phyloP scores from a whole-genome alignment of 805 yeast species.

The Cyberlindnera americana region DNA sequence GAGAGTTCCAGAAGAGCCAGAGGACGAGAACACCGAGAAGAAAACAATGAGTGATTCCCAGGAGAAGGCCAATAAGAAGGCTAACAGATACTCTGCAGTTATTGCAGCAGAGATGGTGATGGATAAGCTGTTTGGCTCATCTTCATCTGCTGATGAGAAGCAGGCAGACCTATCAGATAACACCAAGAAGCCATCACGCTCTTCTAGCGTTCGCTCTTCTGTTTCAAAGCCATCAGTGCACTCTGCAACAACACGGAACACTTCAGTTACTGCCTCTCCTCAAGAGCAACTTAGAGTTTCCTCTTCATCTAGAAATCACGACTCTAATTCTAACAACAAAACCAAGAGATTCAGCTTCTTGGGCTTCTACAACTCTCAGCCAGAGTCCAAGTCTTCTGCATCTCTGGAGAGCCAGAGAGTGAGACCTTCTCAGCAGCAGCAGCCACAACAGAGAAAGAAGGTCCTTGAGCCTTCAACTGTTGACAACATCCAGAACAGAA shows the following conservation, averaged over 20 bases:
- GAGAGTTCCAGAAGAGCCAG: slow-evolving; percentile 5
- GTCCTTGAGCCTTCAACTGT: slow-evolving; percentile 26
- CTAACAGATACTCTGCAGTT: slow-evolving; percentile 29
- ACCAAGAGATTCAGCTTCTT: slow-evolving; percentile 40
- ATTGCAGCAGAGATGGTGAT: slow-evolving; percentile 28
- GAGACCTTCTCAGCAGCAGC: slow-evolving; percentile 5
- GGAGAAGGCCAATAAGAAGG: slow-evolving; percentile 19
- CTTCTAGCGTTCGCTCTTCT: slow-evolving; percentile 16
- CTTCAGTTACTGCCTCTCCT: slow-evolving; percentile 10
- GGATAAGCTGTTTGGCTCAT: slow-evolving; percentile 30
- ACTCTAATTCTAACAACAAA: slow-evolving; percentile 15
- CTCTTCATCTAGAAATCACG: slow-evolving; percentile 10
- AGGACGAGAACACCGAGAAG: slow-evolving; percentile 2
- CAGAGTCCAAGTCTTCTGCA: slow-evolving; percentile 14
- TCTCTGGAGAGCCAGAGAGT: slow-evolving; percentile 6
- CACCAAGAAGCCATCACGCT: slow-evolving; percentile 10
- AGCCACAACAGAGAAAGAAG: slow-evolving; percentile 12
- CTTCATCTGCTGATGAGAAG: slow-evolving; percentile 8
- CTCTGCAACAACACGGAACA: slow-evolving; percentile 17
- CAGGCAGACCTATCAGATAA: slow-evolving; percentile 7
- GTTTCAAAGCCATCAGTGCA: slow-evolving; percentile 16
- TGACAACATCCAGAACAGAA: slow-evolving; percentile 17
- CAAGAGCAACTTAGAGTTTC: slow-evolving; percentile 13
- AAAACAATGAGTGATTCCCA: slow-evolving; percentile 7
- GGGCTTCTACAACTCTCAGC: slow-evolving; percentile 30